Evolutionary conservation across 805 yeast species (phyloP).

Genomic region (Ogataea populi-albae): DNA sequence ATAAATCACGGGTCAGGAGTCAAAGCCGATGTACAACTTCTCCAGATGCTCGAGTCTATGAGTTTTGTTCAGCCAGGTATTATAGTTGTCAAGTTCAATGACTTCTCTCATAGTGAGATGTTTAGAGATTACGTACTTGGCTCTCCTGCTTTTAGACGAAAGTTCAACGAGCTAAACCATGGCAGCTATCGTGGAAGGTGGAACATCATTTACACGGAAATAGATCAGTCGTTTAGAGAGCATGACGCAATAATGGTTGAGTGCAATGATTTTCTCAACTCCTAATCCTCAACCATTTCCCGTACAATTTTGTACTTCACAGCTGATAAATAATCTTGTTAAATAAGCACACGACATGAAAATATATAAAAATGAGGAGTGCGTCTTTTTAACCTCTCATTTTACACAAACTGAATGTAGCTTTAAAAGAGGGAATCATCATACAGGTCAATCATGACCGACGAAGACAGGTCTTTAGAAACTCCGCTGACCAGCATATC

Average conservation of each 20-base stretch:
- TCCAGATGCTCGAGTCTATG: conserved; percentile 23
- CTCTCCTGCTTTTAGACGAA: conserved; percentile 19
- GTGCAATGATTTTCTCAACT: conserved; percentile 5
- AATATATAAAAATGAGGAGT: no score
- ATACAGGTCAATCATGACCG: no score
- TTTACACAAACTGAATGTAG: no score
- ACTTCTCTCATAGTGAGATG: conserved; percentile 4
- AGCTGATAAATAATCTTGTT: no score
- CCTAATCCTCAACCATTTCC: no score
- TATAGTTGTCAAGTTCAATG: conserved; percentile 15
- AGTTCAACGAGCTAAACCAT: conserved; percentile 3
- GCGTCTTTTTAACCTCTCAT: no score
- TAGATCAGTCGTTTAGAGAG: neutral
- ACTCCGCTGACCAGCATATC: conserved; percentile 1
- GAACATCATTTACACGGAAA: conserved; percentile 19
- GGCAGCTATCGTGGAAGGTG: conserved; percentile 20
- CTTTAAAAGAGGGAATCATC: no score
- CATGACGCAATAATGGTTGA: conserved; percentile 1
- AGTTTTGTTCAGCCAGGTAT: conserved; percentile 22
- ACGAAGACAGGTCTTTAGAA: no score
- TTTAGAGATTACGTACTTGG: conserved; percentile 19
- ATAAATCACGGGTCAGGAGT: conserved; percentile 15
- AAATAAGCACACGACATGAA: no score
- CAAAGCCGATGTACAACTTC: conserved; percentile 9
- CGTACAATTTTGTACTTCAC: no score